Evolutionary conservation across 164 flowering plant genomes (phyloP).

Genomic region (Umbilicus rupestris): DNA sequence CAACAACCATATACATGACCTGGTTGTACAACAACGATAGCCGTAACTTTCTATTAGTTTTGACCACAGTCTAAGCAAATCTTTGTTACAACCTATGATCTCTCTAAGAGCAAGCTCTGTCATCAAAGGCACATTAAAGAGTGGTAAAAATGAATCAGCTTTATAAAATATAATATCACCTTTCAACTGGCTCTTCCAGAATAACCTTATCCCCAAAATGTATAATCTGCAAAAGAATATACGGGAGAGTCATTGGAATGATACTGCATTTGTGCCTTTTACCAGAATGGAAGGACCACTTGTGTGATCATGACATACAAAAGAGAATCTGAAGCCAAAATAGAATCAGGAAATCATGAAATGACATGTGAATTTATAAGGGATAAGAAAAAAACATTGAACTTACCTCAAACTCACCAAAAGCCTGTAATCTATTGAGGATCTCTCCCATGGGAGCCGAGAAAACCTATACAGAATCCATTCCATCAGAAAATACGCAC

Average conservation of each 20-base stretch:
- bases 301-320: neutral
- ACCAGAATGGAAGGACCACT: neutral
- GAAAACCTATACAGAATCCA: slow-evolving; percentile 35
- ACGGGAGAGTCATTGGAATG: neutral
- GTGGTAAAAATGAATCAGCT: neutral
- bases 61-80: no score
- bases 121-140: neutral
- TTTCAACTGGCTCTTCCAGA: slow-evolving; percentile 84
- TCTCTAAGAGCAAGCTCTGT: no score
- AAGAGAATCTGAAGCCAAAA: neutral
- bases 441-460: slow-evolving; percentile 72
- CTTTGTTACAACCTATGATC: no score
- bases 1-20: neutral
- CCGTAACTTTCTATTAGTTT: no score
- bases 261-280: neutral
- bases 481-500: no score
- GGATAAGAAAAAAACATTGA: neutral
- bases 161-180: slow-evolving; percentile 28
- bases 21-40: neutral
- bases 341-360: neutral
- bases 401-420: slow-evolving; percentile 93
- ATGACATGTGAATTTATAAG: neutral
- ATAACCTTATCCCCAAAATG: slow-evolving; percentile 86
- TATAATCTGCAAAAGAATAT: slow-evolving; percentile 40
- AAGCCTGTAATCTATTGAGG: slow-evolving; percentile 48